These are phyloP conservation scores for Bisporella sp. DNA, from an alignment of 2,329 filamentous ascomycete species.

Conservation along the genomic window DNA sequence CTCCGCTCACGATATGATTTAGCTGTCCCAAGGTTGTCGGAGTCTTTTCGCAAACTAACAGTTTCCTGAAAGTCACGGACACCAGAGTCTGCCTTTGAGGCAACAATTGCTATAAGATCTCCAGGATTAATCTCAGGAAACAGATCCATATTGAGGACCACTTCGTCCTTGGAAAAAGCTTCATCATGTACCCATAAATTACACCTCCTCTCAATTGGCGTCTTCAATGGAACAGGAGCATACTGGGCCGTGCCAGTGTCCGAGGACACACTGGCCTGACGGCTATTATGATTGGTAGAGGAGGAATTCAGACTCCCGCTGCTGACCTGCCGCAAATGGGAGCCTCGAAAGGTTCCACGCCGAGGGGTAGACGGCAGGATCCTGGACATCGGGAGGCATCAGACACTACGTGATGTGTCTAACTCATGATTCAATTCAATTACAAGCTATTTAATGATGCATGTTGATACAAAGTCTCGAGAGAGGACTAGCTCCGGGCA, in stretches of 20 bases:
- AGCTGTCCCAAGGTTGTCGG: constrained; percentile 8
- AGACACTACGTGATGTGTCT: background rate
- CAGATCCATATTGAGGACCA: constrained; percentile 69
- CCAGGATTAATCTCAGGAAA: constrained; percentile 61
- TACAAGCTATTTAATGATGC: too few relatives aligned
- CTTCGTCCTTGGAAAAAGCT: constrained; percentile 68
- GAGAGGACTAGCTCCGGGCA: too few relatives aligned
- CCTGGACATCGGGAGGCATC: constrained; percentile 17
- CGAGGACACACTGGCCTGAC: constrained; percentile 18
- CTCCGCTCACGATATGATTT: constrained; percentile 16
- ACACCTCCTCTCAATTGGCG: constrained; percentile 22
- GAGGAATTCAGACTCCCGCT: constrained; percentile 21
- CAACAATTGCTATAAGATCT: constrained; percentile 65
- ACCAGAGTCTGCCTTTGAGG: constrained; percentile 45
- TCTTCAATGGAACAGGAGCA: constrained; percentile 12
- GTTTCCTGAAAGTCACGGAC: constrained; percentile 38
- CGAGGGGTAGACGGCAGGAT: constrained; percentile 16
- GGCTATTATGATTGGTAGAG: constrained; percentile 9
- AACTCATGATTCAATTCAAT: constrained; percentile 12
- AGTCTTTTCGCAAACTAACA: constrained; percentile 17
- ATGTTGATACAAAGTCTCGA: too few relatives aligned
- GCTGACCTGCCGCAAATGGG: constrained; percentile 26
- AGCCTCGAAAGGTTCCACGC: constrained; percentile 20
- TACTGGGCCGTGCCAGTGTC: constrained; percentile 19
- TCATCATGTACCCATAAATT: constrained; percentile 46